A percentile compares a stretch with the other conserved stretches of the same genome.
phyloP scores from a whole-genome alignment of 352 stramenopile species.

The Phytophthora tubulina region DNA sequence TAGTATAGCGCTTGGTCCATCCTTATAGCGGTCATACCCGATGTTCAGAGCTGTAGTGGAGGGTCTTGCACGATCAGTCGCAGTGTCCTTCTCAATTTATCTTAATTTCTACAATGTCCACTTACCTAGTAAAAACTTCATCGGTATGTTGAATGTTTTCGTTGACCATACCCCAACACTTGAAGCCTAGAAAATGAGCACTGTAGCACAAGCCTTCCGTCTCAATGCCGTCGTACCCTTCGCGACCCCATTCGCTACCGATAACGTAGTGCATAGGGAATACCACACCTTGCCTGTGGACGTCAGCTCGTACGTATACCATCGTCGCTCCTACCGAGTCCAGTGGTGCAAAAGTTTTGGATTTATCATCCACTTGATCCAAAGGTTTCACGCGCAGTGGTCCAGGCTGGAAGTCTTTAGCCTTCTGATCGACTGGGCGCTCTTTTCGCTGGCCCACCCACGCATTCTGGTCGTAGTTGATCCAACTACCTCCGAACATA shows the following conservation, averaged over 20 bases:
- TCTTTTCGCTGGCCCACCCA: constrained; percentile 31
- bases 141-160: constrained; percentile 36
- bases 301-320: constrained; percentile 56
- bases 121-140: no score
- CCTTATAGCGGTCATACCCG: no score
- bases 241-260: constrained; percentile 45
- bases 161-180: constrained; percentile 57
- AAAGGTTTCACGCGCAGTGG: constrained; percentile 17
- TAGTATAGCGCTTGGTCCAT: no score
- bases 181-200: constrained; percentile 55
- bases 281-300: constrained; percentile 53
- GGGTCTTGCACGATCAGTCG: no score
- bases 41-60: no score
- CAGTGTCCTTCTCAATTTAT: no score
- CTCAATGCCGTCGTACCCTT: constrained; percentile 63
- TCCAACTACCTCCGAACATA: constrained; percentile 1
- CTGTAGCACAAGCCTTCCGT: constrained; percentile 58
- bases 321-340: constrained; percentile 63
- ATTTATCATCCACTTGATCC: constrained; percentile 13
- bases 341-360: constrained; percentile 31
- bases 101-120: no score
- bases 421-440: neutral
- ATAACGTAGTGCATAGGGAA: constrained; percentile 56
- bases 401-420: constrained; percentile 20
- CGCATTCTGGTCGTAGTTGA: constrained; percentile 31